Percentiles rank a stretch among this genome's conserved stretches.
phyloP scores from a whole-genome alignment of 1,139 yeast genomes.

The Pneumocystis murina region DNA sequence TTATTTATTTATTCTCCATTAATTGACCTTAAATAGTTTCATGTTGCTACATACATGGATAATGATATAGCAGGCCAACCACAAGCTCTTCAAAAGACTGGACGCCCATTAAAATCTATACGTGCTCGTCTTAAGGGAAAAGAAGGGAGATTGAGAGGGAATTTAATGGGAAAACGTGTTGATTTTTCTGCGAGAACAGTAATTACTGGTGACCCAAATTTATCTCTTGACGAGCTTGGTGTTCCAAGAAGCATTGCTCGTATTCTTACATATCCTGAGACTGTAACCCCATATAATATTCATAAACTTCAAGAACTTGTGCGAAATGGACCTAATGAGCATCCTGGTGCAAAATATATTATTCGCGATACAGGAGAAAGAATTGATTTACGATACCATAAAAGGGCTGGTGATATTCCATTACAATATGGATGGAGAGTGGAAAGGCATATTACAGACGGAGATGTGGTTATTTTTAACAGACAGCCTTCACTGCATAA shows the following conservation, averaged over 20 bases:
- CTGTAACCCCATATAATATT: constrained; percentile 92
- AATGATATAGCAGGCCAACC: constrained; percentile 99
- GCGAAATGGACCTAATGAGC: constrained; percentile 96
- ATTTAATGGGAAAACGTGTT: constrained; percentile 98
- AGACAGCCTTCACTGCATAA: constrained; percentile 99
- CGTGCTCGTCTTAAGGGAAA: constrained; percentile 98
- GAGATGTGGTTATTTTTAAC: constrained; percentile 92
- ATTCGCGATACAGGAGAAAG: constrained; percentile 98
- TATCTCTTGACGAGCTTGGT: constrained; percentile 96
- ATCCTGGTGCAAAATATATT: constrained; percentile 98
- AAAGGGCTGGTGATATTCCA: constrained; percentile 96
- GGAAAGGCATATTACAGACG: constrained; percentile 93
- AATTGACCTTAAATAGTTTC: constrained; percentile 32
- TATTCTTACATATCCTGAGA: constrained; percentile 89
- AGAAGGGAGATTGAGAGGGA: constrained; percentile 97
- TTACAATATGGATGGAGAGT: constrained; percentile 98
- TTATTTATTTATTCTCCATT: constrained; percentile 2
- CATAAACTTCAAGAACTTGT: constrained; percentile 84
- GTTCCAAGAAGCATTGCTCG: constrained; percentile 94
- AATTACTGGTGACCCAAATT: constrained; percentile 96
- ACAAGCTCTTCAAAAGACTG: constrained; percentile 95
- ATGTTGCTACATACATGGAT: constrained; percentile 99
- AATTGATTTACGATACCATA: constrained; percentile 89
- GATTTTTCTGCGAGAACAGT: constrained; percentile 98
- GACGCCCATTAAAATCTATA: constrained; percentile 94